Conservation (phyloP, 352 stramenopile species). For the Phytophthora colocasiae region DNA sequence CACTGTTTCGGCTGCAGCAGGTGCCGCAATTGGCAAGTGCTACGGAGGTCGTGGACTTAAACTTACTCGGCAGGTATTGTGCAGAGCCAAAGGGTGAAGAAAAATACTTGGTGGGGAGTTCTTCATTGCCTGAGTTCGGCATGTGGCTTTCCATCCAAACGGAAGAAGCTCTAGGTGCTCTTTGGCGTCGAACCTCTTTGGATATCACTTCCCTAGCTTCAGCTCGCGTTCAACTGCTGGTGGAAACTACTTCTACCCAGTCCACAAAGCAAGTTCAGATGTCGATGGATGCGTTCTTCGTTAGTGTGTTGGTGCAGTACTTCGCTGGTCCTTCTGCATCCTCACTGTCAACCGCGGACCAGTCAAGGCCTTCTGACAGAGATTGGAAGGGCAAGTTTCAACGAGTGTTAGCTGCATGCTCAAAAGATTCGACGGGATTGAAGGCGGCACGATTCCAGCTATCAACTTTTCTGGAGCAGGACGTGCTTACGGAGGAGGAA, state of each 20-base stretch:
- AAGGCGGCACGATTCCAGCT: conserved; percentile 38
- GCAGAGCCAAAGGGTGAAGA: conserved; percentile 7
- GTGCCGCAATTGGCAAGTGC: conserved; percentile 42
- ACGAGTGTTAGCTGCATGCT: conserved; percentile 36
- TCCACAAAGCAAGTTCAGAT: conserved; percentile 8
- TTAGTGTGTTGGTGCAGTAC: conserved; percentile 40
- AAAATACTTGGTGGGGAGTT: conserved; percentile 16
- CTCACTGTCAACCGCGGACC: conserved; percentile 12
- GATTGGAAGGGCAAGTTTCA: conserved; percentile 49
- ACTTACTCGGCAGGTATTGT: conserved; percentile 48
- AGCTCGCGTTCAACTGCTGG: conserved; percentile 43
- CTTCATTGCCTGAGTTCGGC: conserved; percentile 36
- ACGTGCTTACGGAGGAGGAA: conserved; percentile 42
- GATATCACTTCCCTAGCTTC: conserved; percentile 47
- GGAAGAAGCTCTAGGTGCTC: conserved; percentile 46
- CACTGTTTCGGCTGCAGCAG: conserved; percentile 65
- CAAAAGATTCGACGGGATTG: conserved; percentile 3
- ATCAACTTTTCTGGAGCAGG: conserved; percentile 39
- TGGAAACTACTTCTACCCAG: conserved; percentile 1
- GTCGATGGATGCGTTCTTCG: conserved; percentile 29
- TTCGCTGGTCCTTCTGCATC: conserved; percentile 37
- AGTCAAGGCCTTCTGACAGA: conserved; percentile 21
- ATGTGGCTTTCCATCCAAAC: conserved; percentile 54
- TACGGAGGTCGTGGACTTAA: conserved; percentile 52
- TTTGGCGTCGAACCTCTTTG: conserved; percentile 45